Evolutionary conservation across 1,284 basidiomycete species (phyloP).

Genomic region (Malassezia sp.): DNA sequence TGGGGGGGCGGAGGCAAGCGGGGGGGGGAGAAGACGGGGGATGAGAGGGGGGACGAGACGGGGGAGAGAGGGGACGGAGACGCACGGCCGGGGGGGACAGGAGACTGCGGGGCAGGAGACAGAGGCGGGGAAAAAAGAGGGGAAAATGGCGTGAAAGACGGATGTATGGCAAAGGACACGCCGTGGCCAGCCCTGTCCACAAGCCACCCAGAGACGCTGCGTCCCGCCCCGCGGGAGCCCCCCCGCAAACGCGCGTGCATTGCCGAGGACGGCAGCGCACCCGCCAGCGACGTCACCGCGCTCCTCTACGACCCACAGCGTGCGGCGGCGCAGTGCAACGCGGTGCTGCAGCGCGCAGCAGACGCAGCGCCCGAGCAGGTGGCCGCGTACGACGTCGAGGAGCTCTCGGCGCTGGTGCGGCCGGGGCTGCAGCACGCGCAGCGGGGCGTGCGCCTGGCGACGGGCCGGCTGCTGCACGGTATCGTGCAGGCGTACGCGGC

Average conservation of each 20-base stretch:
- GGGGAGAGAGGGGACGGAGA: too few relatives aligned
- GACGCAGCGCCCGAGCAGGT: background rate
- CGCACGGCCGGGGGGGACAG: too few relatives aligned
- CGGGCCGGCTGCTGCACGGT: slow-evolving; percentile 3
- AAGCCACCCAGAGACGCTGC: too few relatives aligned
- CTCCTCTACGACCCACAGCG: background rate
- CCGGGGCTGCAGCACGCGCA: background rate
- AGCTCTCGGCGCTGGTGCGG: background rate
- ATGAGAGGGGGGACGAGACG: too few relatives aligned
- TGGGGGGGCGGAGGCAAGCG: too few relatives aligned
- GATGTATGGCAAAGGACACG: background rate
- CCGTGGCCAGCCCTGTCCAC: too few relatives aligned
- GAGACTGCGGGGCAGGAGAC: too few relatives aligned
- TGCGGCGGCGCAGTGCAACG: background rate
- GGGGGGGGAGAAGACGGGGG: too few relatives aligned
- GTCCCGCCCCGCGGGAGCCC: too few relatives aligned
- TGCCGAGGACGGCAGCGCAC: background rate
- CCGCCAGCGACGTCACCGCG: background rate
- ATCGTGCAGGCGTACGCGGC: background rate
- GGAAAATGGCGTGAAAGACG: too few relatives aligned
- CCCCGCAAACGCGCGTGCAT: too few relatives aligned
- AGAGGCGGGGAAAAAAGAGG: too few relatives aligned
- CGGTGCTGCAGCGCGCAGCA: background rate
- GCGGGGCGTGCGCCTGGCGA: slow-evolving; percentile 8
- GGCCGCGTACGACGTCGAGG: background rate